These are phyloP conservation scores for Diaporthe sp. DNA, from an alignment of 2,329 filamentous ascomycete species.

Conservation along the genomic window DNA sequence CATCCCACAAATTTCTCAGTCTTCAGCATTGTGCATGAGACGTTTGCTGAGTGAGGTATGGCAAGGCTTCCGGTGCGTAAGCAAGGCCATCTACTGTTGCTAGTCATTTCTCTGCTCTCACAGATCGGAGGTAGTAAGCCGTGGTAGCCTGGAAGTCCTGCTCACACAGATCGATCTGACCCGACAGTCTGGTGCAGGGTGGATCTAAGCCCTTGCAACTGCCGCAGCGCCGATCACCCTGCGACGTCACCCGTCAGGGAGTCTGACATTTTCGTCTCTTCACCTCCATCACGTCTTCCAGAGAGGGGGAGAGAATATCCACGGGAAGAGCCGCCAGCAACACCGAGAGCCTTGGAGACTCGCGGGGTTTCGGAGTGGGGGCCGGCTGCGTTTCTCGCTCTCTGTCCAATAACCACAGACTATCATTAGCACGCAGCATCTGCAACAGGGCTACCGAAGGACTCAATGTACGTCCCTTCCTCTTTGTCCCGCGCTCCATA, in stretches of 20 bases:
- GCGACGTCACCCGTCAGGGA: slow-evolving; percentile 19
- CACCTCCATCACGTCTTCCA: neutral
- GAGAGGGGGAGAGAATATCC: neutral
- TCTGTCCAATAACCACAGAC: neutral
- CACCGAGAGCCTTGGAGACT: neutral
- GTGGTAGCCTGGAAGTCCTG: neutral
- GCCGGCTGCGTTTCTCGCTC: slow-evolving; percentile 6
- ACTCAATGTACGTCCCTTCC: slow-evolving; percentile 3
- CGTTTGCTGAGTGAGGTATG: neutral
- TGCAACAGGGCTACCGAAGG: slow-evolving; percentile 21
- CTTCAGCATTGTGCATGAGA: neutral
- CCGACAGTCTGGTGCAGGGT: slow-evolving; percentile 29
- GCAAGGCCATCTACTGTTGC: neutral
- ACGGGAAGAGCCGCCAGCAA: neutral
- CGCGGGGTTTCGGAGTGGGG: neutral
- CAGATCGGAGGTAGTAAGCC: neutral
- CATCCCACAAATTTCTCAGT: no score
- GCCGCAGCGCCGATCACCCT: slow-evolving; percentile 14
- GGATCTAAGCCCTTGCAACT: slow-evolving; percentile 23
- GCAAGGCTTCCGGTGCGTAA: neutral
- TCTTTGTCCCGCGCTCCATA: neutral
- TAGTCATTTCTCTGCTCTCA: neutral
- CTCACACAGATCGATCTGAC: slow-evolving; percentile 21
- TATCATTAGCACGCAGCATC: neutral
- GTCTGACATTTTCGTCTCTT: neutral